phyloP scores from a whole-genome alignment of 2,329 filamentous ascomycete genomes.

The Colletotrichum sp. region DNA sequence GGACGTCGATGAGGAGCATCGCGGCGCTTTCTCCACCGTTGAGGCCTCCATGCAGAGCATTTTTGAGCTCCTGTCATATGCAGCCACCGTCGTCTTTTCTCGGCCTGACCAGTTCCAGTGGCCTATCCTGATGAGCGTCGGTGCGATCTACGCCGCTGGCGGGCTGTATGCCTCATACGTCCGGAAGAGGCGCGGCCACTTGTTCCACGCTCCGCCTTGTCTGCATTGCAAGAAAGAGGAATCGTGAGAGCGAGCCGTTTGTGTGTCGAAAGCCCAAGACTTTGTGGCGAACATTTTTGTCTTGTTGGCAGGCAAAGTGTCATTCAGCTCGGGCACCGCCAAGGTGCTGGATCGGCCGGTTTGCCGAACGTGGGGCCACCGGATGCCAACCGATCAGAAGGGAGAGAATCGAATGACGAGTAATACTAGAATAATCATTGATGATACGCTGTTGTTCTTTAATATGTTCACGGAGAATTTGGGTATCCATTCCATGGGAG shows the following conservation, averaged over 20 bases:
- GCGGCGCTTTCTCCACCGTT: background rate
- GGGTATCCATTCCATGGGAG: background rate
- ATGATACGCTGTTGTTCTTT: background rate
- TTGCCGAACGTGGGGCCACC: background rate
- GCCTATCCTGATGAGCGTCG: background rate
- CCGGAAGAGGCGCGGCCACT: constrained; percentile 33
- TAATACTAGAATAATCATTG: background rate
- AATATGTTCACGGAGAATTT: background rate
- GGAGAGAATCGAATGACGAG: background rate
- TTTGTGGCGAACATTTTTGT: background rate
- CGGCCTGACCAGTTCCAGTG: constrained; percentile 7
- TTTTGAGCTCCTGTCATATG: background rate
- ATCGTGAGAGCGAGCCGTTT: background rate
- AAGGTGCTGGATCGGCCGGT: background rate
- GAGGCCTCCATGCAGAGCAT: background rate
- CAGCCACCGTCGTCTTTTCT: background rate
- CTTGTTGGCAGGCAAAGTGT: background rate
- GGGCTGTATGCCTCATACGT: constrained; percentile 35
- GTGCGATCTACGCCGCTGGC: constrained; percentile 21
- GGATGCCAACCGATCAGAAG: background rate
- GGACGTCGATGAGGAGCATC: background rate
- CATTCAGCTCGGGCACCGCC: background rate
- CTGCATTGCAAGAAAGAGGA: background rate
- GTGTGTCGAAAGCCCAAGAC: background rate
- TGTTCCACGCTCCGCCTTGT: constrained; percentile 31